These are phyloP conservation scores for Termitomyces sp. DNA, from an alignment of 768 basidiomycete genomes.

Conservation along the genomic window DNA sequence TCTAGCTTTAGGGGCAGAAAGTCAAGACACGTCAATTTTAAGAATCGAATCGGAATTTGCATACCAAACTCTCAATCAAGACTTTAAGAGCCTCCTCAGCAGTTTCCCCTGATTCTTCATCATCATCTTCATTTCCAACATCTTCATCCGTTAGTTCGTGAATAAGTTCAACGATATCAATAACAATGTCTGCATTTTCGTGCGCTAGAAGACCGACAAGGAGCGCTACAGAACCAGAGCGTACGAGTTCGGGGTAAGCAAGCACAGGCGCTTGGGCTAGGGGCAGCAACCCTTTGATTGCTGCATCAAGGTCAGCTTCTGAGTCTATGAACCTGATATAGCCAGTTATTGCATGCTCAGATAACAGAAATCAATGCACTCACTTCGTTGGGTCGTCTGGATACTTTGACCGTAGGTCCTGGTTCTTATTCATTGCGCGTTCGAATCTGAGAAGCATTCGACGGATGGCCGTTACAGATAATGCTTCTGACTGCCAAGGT, in stretches of 20 bases:
- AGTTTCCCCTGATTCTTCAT: constrained; percentile 61
- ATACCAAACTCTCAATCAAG: constrained; percentile 74
- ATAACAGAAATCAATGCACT: constrained; percentile 7
- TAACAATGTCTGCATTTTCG: constrained; percentile 97
- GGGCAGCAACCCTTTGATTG: constrained; percentile 85
- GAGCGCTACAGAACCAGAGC: constrained; percentile 63
- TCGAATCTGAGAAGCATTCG: constrained; percentile 79
- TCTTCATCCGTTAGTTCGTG: constrained; percentile 98
- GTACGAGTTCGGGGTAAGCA: constrained; percentile 88
- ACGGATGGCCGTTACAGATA: constrained; percentile 70
- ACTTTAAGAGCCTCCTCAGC: constrained; percentile 67
- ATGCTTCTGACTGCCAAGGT: constrained; percentile 50
- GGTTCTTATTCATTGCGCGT: constrained; percentile 89
- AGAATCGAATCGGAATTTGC: constrained; percentile 23
- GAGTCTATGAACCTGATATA: constrained; percentile 91
- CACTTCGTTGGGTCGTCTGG: constrained; percentile 91
- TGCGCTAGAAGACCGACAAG: constrained; percentile 88
- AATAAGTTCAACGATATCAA: constrained; percentile 89
- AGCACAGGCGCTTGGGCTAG: constrained; percentile 80
- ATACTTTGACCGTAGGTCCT: constrained; percentile 94
- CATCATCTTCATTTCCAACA: constrained; percentile 73
- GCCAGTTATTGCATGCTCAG: not conserved
- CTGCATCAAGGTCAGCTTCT: constrained; percentile 88
- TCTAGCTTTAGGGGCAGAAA: constrained; percentile 51
- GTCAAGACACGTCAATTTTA: constrained; percentile 7